Conservation (phyloP, 192 early-diverging fungal species). For the Jimgerdemannia flammicorona region DNA sequence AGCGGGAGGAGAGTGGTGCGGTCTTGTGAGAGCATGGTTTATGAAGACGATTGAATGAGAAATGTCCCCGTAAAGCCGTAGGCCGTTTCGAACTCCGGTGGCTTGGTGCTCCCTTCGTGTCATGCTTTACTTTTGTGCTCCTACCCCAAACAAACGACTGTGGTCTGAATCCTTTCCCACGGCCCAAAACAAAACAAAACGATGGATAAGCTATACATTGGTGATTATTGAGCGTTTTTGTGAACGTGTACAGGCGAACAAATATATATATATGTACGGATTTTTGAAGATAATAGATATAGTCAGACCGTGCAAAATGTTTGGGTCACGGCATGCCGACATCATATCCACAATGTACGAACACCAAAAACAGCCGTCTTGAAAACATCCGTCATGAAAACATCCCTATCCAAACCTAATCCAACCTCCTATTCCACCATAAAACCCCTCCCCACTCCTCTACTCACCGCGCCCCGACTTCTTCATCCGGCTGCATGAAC, state of each 20-base stretch:
- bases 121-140: neutral
- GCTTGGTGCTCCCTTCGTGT: neutral
- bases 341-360: no score
- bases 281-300: no score
- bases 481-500: neutral
- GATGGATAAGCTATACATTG: no score
- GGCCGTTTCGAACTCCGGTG: neutral
- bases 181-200: no score
- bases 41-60: neutral
- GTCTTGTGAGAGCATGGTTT: neutral
- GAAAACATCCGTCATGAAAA: no score
- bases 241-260: no score
- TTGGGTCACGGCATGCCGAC: no score
- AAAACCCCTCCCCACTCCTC: neutral
- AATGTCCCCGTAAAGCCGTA: no score
- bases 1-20: neutral
- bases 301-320: no score
- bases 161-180: neutral
- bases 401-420: neutral
- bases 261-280: no score
- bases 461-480: neutral
- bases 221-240: no score
- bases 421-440: neutral
- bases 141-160: neutral
- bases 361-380: no score